Percentiles rank a stretch among this genome's conserved stretches.
Conservation (phyloP, 345 rosid genomes). For the Turritis glabra region DNA sequence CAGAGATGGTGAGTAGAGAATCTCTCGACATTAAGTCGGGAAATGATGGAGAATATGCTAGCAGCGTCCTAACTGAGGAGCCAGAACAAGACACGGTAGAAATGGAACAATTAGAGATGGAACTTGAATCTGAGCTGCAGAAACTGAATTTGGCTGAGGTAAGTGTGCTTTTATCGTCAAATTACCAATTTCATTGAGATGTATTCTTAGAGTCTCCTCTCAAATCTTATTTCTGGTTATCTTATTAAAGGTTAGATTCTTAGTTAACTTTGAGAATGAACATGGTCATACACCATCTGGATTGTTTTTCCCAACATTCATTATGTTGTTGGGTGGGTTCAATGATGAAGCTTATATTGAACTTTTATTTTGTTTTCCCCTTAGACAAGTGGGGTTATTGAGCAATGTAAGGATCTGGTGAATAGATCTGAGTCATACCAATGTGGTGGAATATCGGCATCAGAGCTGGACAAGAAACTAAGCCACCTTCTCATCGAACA, state of each 20-base stretch:
- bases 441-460: constrained; percentile 62
- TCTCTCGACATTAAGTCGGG: constrained; percentile 33
- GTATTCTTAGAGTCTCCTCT: background rate
- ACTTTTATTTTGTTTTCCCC: background rate
- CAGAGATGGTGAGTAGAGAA: constrained; percentile 34
- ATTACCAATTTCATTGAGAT: background rate
- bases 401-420: constrained; percentile 39
- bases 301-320: background rate
- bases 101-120: constrained; percentile 79
- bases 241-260: background rate
- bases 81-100: constrained; percentile 56
- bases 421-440: constrained; percentile 46
- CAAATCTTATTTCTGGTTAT: background rate
- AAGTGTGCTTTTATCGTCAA: constrained; percentile 20
- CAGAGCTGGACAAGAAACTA: constrained; percentile 71
- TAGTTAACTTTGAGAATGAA: background rate
- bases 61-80: constrained; percentile 88
- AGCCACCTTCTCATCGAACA: constrained; percentile 69
- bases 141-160: constrained; percentile 59
- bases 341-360: constrained; percentile 1
- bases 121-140: constrained; percentile 76
- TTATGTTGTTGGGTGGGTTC: background rate
- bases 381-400: constrained; percentile 26
- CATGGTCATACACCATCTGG: background rate
- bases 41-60: constrained; percentile 64